Conservation (phyloP, 176 grass and related monocot species). For the Aegilops umbellulata region DNA sequence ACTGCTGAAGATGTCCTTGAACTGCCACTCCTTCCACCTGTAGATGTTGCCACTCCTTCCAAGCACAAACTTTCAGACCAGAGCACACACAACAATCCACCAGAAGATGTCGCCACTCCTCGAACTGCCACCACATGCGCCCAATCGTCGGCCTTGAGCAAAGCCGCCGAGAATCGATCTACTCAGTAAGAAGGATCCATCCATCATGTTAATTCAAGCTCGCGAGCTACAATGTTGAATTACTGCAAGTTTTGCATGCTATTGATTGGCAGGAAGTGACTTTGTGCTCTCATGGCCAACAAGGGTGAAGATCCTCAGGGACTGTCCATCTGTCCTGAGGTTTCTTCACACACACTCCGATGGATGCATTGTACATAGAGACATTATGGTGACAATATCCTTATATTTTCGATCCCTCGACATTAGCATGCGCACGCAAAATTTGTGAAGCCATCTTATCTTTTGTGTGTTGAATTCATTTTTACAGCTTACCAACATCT, state of each 20-base stretch:
- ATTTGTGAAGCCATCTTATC: neutral
- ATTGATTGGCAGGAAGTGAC: conserved; percentile 40
- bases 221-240: neutral
- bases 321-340: conserved; percentile 53
- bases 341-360: conserved; percentile 70
- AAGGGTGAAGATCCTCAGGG: conserved; percentile 54
- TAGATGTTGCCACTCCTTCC: too few species aligned
- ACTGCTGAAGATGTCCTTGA: too few species aligned
- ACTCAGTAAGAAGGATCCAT: conserved; percentile 35
- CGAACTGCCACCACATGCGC: too few species aligned
- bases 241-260: neutral
- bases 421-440: neutral
- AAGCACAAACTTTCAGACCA: too few species aligned
- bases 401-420: neutral
- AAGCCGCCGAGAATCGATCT: too few species aligned
- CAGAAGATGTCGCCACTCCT: too few species aligned
- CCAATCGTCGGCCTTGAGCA: too few species aligned
- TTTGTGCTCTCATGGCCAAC: conserved; percentile 47
- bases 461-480: neutral
- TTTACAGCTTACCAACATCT: conserved; percentile 63
- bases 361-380: conserved; percentile 65
- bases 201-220: neutral
- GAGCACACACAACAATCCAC: too few species aligned
- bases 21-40: too few species aligned
- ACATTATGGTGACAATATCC: conserved; percentile 52